Base-by-base conservation (phyloP, 1,284 basidiomycete genomes). In the Taiwanofungus camphoratus region DNA sequence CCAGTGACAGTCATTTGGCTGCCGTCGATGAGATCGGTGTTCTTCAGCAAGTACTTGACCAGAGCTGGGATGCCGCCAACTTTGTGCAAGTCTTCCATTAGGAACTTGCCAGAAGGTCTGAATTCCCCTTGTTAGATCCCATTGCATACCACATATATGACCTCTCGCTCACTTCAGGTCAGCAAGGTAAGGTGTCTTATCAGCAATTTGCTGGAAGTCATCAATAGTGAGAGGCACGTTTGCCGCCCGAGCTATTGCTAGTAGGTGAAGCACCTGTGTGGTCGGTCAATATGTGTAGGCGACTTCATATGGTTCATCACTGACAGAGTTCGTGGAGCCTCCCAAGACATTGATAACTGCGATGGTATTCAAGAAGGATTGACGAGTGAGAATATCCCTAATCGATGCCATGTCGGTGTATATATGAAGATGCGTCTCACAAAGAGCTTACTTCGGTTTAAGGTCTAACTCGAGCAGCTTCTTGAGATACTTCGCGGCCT, bases 51-150 rank as follows among this genome's bases (percentile, higher is more conserved):
- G 67, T 97, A 97, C 62, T 87, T 88, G 48, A 90, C 63, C 41
- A 86, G 68, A 1, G 78, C 79, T 0, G 93, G 93, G 49, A 94
- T 85, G 46, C 93, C 93, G 29, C 93, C 93, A 52, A 92, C 83
- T 52, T 76, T 80, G 73, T 97, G 90, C 24, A 99, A 74, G 61
- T 98, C 93, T 68, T 97, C 92, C 93, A 98, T 97, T 57, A 90
- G 86, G 66, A 94, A 97, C 69, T 87, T 87, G 20, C 93, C 93
- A 21, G 88, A 92, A 5, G 94, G 94, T 63, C 84, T 86, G n/a
- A n/a, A n/a, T n/a, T n/a, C n/a, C n/a, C n/a, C n/a, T n/a, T n/a
- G n/a, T n/a, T n/a, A n/a, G n/a, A n/a, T n/a, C n/a, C n/a, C n/a
- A n/a, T n/a, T n/a, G n/a, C n/a, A n/a, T n/a, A n/a, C n/a, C n/a